Percentiles rank a stretch among this genome's conserved stretches.
These are phyloP conservation scores for Penicillium parvum DNA, from an alignment of 495 filamentous ascomycete species.

Conservation along the genomic window DNA sequence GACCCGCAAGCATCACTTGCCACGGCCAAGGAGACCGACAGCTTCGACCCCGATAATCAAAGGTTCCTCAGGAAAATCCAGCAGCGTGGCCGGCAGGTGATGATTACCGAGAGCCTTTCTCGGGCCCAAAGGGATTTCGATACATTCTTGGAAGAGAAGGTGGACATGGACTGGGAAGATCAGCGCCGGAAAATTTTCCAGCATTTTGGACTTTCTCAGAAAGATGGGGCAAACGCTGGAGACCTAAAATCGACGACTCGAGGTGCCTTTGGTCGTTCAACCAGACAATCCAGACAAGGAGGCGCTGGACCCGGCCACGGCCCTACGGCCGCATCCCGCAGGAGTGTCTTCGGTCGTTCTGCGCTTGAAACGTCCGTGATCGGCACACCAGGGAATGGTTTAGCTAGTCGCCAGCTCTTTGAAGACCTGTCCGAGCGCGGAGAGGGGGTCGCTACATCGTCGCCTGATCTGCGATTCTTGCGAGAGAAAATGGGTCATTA, in stretches of 20 bases:
- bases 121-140: conserved; percentile 88
- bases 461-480: conserved; percentile 64
- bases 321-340: conserved; percentile 36
- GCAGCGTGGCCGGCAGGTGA: conserved; percentile 83
- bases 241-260: conserved; percentile 33
- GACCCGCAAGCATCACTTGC: conserved; percentile 44
- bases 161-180: conserved; percentile 91
- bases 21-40: conserved; percentile 40
- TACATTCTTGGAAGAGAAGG: conserved; percentile 84
- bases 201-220: conserved; percentile 84
- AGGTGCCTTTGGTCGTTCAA: conserved; percentile 58
- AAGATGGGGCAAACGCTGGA: conserved; percentile 44
- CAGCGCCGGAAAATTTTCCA: conserved; percentile 90
- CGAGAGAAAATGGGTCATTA: conserved; percentile 78
- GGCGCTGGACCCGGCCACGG: conserved; percentile 24
- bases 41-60: conserved; percentile 72
- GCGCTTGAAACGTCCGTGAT: conserved; percentile 76
- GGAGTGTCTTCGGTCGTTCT: conserved; percentile 69
- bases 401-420: conserved; percentile 52
- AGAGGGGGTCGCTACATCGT: conserved; percentile 34
- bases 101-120: conserved; percentile 83
- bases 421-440: conserved; percentile 60
- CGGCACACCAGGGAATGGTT: conserved; percentile 64
- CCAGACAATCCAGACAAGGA: conserved; percentile 37
- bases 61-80: conserved; percentile 78